These are phyloP conservation scores for Amylostereum chailletii DNA, from an alignment of 1,284 basidiomycete genomes.

Conservation along the genomic window DNA sequence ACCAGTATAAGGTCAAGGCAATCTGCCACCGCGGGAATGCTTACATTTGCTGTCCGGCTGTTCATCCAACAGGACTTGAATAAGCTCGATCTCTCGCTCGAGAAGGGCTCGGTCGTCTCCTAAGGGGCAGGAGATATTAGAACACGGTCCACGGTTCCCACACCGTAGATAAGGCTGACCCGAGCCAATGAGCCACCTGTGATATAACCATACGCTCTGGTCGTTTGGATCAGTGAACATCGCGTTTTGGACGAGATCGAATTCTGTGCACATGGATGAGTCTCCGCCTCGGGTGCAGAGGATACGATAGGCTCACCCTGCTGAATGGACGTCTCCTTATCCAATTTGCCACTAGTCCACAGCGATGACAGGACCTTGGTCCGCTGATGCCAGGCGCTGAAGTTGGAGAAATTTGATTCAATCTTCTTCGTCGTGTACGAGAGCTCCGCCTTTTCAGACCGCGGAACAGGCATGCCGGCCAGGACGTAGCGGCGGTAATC, in stretches of 20 bases:
- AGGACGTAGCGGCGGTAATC: conserved; percentile 83
- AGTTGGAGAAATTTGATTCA: conserved; percentile 92
- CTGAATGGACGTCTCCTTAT: conserved; percentile 47
- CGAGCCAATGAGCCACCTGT: conserved; percentile 86
- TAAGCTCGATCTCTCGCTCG: conserved; percentile 71
- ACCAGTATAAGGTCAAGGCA: not conserved
- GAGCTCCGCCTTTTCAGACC: conserved; percentile 54
- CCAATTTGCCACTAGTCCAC: conserved; percentile 53
- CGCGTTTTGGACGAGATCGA: conserved; percentile 87
- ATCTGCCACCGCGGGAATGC: conserved; percentile 16
- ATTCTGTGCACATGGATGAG: conserved; percentile 45
- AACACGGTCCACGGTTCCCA: no score
- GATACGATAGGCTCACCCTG: conserved; percentile 38
- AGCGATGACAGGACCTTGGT: conserved; percentile 71
- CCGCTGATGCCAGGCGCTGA: conserved; percentile 98
- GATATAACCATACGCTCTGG: conserved; percentile 97
- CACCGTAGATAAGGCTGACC: conserved; percentile 31
- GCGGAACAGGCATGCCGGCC: conserved; percentile 52
- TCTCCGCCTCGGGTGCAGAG: not conserved
- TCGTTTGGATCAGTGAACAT: conserved; percentile 96
- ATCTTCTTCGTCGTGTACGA: conserved; percentile 87
- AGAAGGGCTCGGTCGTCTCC: conserved; percentile 52
- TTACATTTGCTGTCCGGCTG: conserved; percentile 93
- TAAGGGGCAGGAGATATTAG: not conserved
- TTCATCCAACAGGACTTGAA: conserved; percentile 82